Base-by-base conservation (phyloP, 164 flowering plant species). In the Warburgia ugandensis region DNA sequence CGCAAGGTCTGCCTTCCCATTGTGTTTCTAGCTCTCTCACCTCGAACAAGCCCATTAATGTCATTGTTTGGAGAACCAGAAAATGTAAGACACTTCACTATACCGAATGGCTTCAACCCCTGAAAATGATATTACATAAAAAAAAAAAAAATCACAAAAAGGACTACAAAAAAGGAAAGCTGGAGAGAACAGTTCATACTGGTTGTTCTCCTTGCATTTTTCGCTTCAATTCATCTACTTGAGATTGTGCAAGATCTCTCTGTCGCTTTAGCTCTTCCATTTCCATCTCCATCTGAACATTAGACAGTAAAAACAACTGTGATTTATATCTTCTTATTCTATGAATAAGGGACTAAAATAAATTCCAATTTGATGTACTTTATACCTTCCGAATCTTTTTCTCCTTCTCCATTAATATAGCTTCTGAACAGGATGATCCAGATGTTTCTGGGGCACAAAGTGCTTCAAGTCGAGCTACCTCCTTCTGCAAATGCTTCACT, bases 391-490 rank as follows among this genome's bases (percentile, higher is more conserved):
- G 86, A 56, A 94, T 86, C 72, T 67, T 84, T 39, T 67, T 16
- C 50, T 92, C 96, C 46, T 86, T 92, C 62, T 92, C 96, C 58
- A 49, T 75, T 16, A 60, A 22, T 19, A 58, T 25, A 47, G 38
- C 56, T 41, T 59, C 70, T 32, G 65, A 38, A 30, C 62, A 58
- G 11, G 47, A 29, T 30, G 30, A 43, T 36, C 41, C 36, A 17
- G 77, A 72, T 66, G 85, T 82, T 52, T 88, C 97, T 48, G 99
- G 99, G 22, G 95, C 86, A 45, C 89, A 84, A 43, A 86, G 70
- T n/a, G 95, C 95, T 69, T 86, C 99, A 26, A 94, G 76, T 57
- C 97, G 77, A 33, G 99, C 95, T 29, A 94, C 95, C 76, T 94
- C 97, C 69, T 88, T 89, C 69, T 94, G 94, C 68, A 94, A 65